Evolutionary conservation across 768 basidiomycete species (phyloP).

Genomic region (Austroboletus eburneus): DNA sequence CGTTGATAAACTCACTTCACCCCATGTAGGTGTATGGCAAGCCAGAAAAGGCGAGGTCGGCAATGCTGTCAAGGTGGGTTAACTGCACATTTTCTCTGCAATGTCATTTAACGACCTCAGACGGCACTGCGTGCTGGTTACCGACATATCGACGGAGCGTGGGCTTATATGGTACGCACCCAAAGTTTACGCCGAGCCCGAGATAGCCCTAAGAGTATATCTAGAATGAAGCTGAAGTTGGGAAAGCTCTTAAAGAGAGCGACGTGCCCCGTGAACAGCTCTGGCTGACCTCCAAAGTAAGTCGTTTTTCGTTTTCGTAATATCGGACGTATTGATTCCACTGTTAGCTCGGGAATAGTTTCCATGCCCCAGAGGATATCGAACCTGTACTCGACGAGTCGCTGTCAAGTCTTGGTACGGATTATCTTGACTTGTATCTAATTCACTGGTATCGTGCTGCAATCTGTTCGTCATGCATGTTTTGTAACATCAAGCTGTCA

Average conservation of each 20-base stretch:
- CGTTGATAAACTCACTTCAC: slow-evolving; percentile 1
- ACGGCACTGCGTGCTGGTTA: slow-evolving; percentile 61
- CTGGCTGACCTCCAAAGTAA: slow-evolving; percentile 62
- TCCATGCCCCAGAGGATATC: slow-evolving; percentile 71
- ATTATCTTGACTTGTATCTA: slow-evolving; percentile 77
- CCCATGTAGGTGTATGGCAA: slow-evolving; percentile 56
- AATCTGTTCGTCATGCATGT: neutral
- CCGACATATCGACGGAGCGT: slow-evolving; percentile 70
- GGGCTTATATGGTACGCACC: slow-evolving; percentile 54
- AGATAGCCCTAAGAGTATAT: slow-evolving; percentile 3
- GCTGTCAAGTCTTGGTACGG: slow-evolving; percentile 52
- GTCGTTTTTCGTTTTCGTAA: neutral
- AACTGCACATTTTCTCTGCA: too few relatives aligned
- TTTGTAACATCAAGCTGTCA: slow-evolving; percentile 18
- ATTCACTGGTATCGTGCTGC: slow-evolving; percentile 59
- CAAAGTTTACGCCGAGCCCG: neutral
- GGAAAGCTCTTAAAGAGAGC: slow-evolving; percentile 55
- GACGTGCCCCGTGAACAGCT: slow-evolving; percentile 57
- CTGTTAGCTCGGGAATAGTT: slow-evolving; percentile 66
- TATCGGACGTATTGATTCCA: neutral
- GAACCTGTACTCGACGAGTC: slow-evolving; percentile 66
- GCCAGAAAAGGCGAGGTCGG: slow-evolving; percentile 58
- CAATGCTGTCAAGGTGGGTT: slow-evolving; percentile 55
- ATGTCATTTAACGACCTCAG: slow-evolving; percentile 23
- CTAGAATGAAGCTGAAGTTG: slow-evolving; percentile 72